Evolutionary conservation across 176 grass and related monocot genomes (phyloP), one percentile per base, ranked within the genome.

Genomic region (Oropetium thomaeum): DNA sequence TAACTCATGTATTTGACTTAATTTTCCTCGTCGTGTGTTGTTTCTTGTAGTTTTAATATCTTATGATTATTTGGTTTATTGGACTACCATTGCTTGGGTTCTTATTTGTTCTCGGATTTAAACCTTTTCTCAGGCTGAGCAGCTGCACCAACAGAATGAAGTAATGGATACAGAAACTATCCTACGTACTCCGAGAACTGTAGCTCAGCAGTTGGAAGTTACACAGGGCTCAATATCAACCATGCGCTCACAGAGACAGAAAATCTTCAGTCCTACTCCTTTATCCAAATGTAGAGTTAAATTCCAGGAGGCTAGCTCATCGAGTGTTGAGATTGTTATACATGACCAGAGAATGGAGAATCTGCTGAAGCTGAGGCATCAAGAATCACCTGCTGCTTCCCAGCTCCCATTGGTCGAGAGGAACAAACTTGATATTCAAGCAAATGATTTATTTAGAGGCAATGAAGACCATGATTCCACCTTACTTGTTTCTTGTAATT

Each of bases 291-390:
- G 70, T 86, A 83, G 62, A 67, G 29, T 48, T 47, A 26, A 16
- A 73, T 67, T 40, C 15, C 59, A 51, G 34, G 74, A 83, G n/a
- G 27, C 55, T 31, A 58, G 25, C 42, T 79, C 77, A 45, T 85
- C 91, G 54, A 70, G 77, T 43, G 70, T 71, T 23, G 83, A 89
- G 41, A 65, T 91, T 58, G 70, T 41, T 69, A 84, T 74, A 51
- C 85, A 85, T 86, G 72, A 13, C 37, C 72, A 93, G 44, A 84
- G 61, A 79, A 89, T 93, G 29, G 67, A 82, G 12, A 69, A 81
- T 58, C 42, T 77, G 33, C 81, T 78, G 40, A 86, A 79, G 35
- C 63, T 65, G 25, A 83, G 31, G 40, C 60, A 44, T 79, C 44
- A 61, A 69, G 82, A 83, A 73, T 86, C 80, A 34, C 70, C 79